These are phyloP conservation scores for Calvatia gigantea DNA, from an alignment of 768 basidiomycete genomes.

Conservation along the genomic window DNA sequence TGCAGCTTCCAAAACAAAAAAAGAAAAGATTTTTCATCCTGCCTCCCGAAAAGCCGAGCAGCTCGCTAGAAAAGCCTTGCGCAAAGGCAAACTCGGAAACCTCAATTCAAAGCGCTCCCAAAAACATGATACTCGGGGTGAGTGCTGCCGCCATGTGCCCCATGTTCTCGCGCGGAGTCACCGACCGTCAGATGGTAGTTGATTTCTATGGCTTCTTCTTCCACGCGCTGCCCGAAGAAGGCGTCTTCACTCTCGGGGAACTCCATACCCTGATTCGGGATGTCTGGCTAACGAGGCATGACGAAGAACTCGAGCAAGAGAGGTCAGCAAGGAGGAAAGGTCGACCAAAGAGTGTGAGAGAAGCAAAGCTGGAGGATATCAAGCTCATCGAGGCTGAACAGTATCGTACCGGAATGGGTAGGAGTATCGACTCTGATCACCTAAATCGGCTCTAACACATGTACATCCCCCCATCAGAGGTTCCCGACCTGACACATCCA, in stretches of 20 bases:
- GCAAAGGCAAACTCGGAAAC: conserved; percentile 65
- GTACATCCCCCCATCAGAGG: conserved; percentile 49
- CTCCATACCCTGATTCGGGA: conserved; percentile 63
- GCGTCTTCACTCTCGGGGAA: conserved; percentile 56
- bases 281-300: conserved; percentile 72
- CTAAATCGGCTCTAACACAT: conserved; percentile 1
- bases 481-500: conserved; percentile 75
- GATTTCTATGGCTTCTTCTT: conserved; percentile 77
- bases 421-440: conserved; percentile 18
- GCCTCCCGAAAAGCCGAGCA: conserved; percentile 82
- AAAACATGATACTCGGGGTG: conserved; percentile 55
- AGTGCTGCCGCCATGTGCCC: conserved; percentile 15
- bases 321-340: conserved; percentile 62
- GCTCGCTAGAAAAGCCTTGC: conserved; percentile 59
- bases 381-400: conserved; percentile 64
- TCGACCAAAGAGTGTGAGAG: conserved; percentile 67
- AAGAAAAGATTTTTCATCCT: conserved; percentile 81
- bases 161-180: conserved; percentile 4
- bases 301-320: conserved; percentile 62
- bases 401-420: conserved; percentile 82
- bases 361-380: conserved; percentile 66
- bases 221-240: conserved; percentile 61
- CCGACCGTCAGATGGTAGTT: conserved; percentile 34
- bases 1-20: conserved; percentile 36
- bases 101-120: conserved; percentile 51